Conservation (phyloP, 108 stramenopile species). For the Mayamaea pseudoterrestris region DNA sequence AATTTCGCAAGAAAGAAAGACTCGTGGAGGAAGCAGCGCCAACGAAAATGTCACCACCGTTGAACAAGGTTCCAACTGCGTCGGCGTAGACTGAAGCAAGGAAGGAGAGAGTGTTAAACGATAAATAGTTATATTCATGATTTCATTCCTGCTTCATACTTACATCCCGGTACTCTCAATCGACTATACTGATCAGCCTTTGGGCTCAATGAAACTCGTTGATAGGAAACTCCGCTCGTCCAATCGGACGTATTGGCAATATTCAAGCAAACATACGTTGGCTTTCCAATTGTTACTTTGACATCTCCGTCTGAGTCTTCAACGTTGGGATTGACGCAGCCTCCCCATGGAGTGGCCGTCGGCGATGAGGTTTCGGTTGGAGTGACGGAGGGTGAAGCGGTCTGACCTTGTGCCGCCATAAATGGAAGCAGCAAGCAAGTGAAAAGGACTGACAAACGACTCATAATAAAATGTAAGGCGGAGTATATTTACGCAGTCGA, state of each 20-base stretch:
- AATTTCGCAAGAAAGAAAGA: conserved; percentile 43
- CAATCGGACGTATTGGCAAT: conserved; percentile 3
- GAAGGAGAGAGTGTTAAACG: background rate
- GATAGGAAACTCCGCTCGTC: conserved; percentile 9
- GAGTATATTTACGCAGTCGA: no score
- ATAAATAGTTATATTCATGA: background rate
- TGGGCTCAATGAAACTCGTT: conserved; percentile 24
- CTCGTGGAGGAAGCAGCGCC: conserved; percentile 21
- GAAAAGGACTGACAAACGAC: background rate
- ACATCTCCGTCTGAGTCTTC: background rate
- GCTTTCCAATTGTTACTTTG: conserved; percentile 3
- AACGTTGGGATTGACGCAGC: background rate
- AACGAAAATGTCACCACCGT: conserved; percentile 20
- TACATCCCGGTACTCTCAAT: conserved; percentile 32
- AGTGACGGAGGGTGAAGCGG: no score
- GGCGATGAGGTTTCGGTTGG: no score
- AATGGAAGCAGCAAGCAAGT: background rate
- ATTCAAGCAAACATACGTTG: conserved; percentile 7
- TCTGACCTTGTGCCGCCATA: background rate
- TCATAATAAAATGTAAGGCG: background rate
- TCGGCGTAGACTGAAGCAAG: conserved; percentile 8
- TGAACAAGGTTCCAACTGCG: conserved; percentile 2
- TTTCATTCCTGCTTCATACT: conserved; percentile 1
- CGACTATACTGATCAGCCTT: conserved; percentile 36
- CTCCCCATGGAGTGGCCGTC: background rate